Evolutionary conservation across 169 alveolate genomes (phyloP).

Genomic region (Plasmodium reichenowi): DNA sequence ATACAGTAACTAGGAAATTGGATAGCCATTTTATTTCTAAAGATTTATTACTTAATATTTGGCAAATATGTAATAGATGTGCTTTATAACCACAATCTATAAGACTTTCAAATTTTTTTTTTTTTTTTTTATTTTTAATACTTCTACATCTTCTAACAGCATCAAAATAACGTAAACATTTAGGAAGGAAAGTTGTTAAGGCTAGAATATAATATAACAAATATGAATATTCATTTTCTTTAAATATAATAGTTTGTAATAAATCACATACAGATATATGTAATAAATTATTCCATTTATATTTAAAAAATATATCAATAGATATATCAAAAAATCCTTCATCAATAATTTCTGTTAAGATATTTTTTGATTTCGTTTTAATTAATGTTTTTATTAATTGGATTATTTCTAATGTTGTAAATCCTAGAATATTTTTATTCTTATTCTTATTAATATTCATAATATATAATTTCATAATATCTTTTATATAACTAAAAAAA

Average conservation of each 20-base stretch:
- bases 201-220: constrained; percentile 56
- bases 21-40: constrained; percentile 70
- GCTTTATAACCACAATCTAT: constrained; percentile 76
- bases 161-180: constrained; percentile 61
- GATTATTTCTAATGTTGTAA: constrained; percentile 61
- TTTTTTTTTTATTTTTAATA: constrained; percentile 62
- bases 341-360: constrained; percentile 59
- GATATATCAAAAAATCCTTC: constrained; percentile 74
- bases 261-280: constrained; percentile 74
- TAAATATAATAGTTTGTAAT: constrained; percentile 62
- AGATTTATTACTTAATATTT: constrained; percentile 61
- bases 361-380: constrained; percentile 57
- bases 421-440: constrained; percentile 50
- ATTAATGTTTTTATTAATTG: constrained; percentile 66
- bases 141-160: constrained; percentile 59
- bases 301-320: constrained; percentile 66
- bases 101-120: constrained; percentile 53
- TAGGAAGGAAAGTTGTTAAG: constrained; percentile 46
- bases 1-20: constrained; percentile 59
- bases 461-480: constrained; percentile 48
- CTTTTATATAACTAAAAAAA: constrained; percentile 47
- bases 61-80: constrained; percentile 60
- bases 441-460: constrained; percentile 67
- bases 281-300: constrained; percentile 59
- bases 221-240: constrained; percentile 68